These are phyloP conservation scores for Colletotrichum melonis DNA, from an alignment of 2,329 filamentous ascomycete genomes.

Conservation along the genomic window DNA sequence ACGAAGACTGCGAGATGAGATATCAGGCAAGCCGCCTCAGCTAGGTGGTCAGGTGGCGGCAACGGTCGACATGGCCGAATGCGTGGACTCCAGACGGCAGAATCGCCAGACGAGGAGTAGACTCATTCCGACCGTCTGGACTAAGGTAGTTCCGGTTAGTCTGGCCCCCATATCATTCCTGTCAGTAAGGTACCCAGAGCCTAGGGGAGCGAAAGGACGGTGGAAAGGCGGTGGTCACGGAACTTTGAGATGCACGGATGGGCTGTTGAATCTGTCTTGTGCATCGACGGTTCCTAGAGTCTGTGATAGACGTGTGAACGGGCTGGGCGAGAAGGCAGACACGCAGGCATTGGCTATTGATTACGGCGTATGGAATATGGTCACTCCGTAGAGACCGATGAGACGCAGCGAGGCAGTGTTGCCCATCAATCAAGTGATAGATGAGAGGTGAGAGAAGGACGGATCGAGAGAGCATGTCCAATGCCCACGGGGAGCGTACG, in stretches of 20 bases:
- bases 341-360: not conserved
- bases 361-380: not conserved
- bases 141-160: slow-evolving; percentile 1
- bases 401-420: not conserved
- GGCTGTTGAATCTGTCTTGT: not conserved
- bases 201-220: not conserved
- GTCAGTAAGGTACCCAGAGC: not conserved
- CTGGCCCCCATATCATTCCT: slow-evolving; percentile 6
- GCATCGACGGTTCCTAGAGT: too few relatives aligned
- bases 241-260: not conserved
- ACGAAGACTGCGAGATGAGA: slow-evolving; percentile 8
- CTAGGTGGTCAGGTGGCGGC: slow-evolving; percentile 2
- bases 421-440: not conserved
- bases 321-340: not conserved
- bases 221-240: not conserved
- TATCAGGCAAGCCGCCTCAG: slow-evolving; percentile 5
- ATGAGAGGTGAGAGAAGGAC: not conserved
- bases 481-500: not conserved
- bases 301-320: not conserved
- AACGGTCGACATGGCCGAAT: slow-evolving; percentile 20
- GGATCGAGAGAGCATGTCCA: not conserved
- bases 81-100: slow-evolving; percentile 1
- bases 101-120: slow-evolving; percentile 21
- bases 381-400: not conserved
- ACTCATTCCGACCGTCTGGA: slow-evolving; percentile 20